Conservation (phyloP, 1,139 yeast genomes). For the Saccharomyces uvarum region DNA sequence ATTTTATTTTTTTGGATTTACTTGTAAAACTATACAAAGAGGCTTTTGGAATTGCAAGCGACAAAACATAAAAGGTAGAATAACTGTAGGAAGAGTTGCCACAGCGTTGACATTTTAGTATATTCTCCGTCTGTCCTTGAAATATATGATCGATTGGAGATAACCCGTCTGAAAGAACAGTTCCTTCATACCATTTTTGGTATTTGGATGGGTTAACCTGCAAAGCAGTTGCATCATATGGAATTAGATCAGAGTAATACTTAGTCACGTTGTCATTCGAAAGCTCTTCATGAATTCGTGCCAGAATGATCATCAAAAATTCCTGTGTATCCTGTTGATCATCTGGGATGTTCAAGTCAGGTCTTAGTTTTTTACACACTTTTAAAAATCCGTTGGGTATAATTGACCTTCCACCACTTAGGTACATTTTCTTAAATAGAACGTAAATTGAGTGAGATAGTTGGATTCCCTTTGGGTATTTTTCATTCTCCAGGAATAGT, state of each 20-base stretch:
- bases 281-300: slow-evolving; percentile 58
- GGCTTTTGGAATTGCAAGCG: slow-evolving; percentile 52
- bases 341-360: slow-evolving; percentile 54
- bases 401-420: slow-evolving; percentile 49
- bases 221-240: slow-evolving; percentile 31
- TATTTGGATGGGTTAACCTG: slow-evolving; percentile 40
- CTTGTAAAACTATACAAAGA: slow-evolving; percentile 18
- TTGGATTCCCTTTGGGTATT: slow-evolving; percentile 27
- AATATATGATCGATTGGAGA: slow-evolving; percentile 55
- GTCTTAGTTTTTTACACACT: slow-evolving; percentile 44
- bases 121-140: slow-evolving; percentile 59
- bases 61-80: slow-evolving; percentile 52
- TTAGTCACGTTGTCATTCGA: slow-evolving; percentile 35
- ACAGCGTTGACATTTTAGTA: slow-evolving; percentile 52
- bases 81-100: slow-evolving; percentile 47
- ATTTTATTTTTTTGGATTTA: slow-evolving; percentile 32
- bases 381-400: slow-evolving; percentile 55
- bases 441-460: slow-evolving; percentile 41
- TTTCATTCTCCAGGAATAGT: slow-evolving; percentile 32
- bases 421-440: slow-evolving; percentile 38
- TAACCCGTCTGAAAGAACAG: slow-evolving; percentile 47
- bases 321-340: slow-evolving; percentile 75
- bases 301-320: slow-evolving; percentile 54
- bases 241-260: slow-evolving; percentile 31
- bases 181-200: slow-evolving; percentile 46